A percentile compares a stretch with the other conserved stretches of the same genome.
phyloP scores from a whole-genome alignment of 2,329 filamentous ascomycete genomes.

The Anisogramma anomala region DNA sequence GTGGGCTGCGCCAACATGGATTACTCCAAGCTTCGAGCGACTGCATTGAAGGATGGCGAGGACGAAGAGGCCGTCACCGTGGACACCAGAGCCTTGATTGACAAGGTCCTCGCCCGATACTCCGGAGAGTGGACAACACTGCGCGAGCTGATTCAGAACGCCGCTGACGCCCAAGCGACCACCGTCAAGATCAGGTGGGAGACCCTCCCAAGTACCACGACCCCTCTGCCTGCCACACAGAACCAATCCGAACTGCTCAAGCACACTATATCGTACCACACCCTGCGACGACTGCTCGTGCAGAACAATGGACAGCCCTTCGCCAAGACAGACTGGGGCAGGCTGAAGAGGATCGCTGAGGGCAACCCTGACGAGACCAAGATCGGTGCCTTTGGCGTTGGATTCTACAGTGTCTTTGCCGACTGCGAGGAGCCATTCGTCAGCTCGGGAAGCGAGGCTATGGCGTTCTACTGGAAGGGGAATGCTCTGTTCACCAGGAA shows the following conservation, averaged over 20 bases:
- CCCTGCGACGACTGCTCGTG: conserved; percentile 74
- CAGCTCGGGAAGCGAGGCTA: conserved; percentile 80
- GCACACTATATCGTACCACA: conserved; percentile 76
- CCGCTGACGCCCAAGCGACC: conserved; percentile 88
- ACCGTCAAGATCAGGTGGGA: conserved; percentile 88
- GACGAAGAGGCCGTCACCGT: conserved; percentile 97
- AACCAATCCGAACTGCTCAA: conserved; percentile 64
- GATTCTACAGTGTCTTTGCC: conserved; percentile 96
- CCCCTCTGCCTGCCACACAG: conserved; percentile 55
- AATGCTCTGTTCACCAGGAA: conserved; percentile 91
- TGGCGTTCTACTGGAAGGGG: conserved; percentile 99
- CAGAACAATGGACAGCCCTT: conserved; percentile 88
- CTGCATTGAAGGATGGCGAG: conserved; percentile 73
- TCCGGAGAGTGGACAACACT: conserved; percentile 88
- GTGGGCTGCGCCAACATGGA: conserved; percentile 42
- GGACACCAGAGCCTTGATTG: conserved; percentile 90
- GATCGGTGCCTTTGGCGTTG: conserved; percentile 95
- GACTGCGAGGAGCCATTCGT: conserved; percentile 98
- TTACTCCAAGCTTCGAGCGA: conserved; percentile 67
- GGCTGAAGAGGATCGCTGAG: conserved; percentile 94
- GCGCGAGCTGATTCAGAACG: conserved; percentile 93
- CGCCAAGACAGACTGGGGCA: conserved; percentile 79
- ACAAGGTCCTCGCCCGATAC: conserved; percentile 93
- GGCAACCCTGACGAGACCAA: conserved; percentile 98
- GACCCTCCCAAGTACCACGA: conserved; percentile 68